Evolutionary conservation across 202 grass and related monocot genomes (phyloP).

Genomic region (Setaria italica): DNA sequence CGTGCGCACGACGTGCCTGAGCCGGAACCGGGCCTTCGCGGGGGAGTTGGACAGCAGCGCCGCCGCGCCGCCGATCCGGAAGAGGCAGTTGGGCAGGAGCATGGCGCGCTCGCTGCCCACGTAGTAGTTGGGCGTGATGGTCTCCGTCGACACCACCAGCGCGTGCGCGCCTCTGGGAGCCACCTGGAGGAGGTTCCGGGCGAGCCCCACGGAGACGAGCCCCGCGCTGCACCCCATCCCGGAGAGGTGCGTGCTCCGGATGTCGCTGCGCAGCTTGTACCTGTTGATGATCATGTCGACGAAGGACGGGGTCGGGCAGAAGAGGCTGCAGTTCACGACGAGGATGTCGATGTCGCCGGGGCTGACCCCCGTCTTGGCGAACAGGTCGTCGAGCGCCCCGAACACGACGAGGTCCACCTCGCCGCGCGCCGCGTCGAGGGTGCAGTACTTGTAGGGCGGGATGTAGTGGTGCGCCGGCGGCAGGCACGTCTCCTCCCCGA

Average conservation of each 20-base stretch:
- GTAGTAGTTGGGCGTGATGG: slow-evolving; percentile 73
- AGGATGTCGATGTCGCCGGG: slow-evolving; percentile 59
- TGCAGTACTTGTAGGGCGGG: slow-evolving; percentile 60
- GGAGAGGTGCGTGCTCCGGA: slow-evolving; percentile 62
- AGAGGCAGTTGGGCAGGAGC: slow-evolving; percentile 76
- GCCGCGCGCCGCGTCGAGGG: slow-evolving; percentile 50
- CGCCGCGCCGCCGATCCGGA: slow-evolving; percentile 62
- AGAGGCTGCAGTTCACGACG: slow-evolving; percentile 83
- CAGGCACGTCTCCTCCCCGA: slow-evolving; percentile 82
- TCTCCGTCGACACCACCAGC: slow-evolving; percentile 70
- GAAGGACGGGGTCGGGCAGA: slow-evolving; percentile 69
- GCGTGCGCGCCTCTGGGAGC: slow-evolving; percentile 27
- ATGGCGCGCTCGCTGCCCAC: slow-evolving; percentile 63
- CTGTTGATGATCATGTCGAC: slow-evolving; percentile 65
- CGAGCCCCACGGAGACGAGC: slow-evolving; percentile 63
- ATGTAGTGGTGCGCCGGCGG: slow-evolving; percentile 74
- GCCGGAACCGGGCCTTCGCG: slow-evolving; percentile 51
- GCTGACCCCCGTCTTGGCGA: slow-evolving; percentile 57
- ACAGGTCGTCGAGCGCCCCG: slow-evolving; percentile 63
- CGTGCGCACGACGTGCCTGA: slow-evolving; percentile 63
- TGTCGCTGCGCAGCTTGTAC: slow-evolving; percentile 65
- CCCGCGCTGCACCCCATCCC: slow-evolving; percentile 88
- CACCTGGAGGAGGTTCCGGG: slow-evolving; percentile 57
- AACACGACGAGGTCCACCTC: slow-evolving; percentile 69
- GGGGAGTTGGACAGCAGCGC: slow-evolving; percentile 64